Conservation (phyloP, 2,329 filamentous ascomycete genomes). For the Diaporthe sp. region DNA sequence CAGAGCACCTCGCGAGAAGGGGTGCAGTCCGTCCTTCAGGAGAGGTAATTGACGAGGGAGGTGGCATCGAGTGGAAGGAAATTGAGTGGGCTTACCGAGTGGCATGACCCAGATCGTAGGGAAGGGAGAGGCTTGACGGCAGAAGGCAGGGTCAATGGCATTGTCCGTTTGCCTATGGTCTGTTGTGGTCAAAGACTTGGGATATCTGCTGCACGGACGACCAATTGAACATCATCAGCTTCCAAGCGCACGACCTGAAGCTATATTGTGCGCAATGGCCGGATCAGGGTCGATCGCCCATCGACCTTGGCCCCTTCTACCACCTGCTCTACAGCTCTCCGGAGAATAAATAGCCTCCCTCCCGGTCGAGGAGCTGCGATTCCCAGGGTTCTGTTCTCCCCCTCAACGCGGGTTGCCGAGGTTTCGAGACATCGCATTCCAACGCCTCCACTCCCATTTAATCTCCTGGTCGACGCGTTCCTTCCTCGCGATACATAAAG, state of each 20-base stretch:
- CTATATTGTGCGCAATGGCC: not conserved
- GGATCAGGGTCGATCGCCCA: not conserved
- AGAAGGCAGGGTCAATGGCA: conserved; percentile 1
- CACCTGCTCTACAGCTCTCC: not conserved
- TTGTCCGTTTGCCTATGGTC: not conserved
- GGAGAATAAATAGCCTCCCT: conserved; percentile 1
- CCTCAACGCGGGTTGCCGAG: conserved; percentile 15
- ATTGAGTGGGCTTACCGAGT: not conserved
- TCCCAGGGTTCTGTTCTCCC: not conserved
- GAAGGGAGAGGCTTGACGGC: not conserved
- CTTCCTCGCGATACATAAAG: conserved; percentile 10
- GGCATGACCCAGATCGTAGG: not conserved
- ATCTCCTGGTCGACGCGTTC: conserved; percentile 10
- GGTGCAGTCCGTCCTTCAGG: not conserved
- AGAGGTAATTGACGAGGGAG: not conserved
- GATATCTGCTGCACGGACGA: not conserved
- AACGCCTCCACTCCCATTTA: conserved; percentile 13
- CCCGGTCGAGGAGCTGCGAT: not conserved
- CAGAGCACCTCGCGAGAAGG: not conserved
- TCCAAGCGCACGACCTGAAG: conserved; percentile 17
- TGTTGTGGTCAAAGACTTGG: not conserved
- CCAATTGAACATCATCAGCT: conserved; percentile 2
- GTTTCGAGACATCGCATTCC: conserved; percentile 30
- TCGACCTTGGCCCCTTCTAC: not conserved
- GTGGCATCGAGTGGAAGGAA: not conserved